Evolutionary conservation across 73 alveolate genomes (phyloP), one percentile per base, ranked within the genome.

Genomic region (Halteria grandinella): DNA sequence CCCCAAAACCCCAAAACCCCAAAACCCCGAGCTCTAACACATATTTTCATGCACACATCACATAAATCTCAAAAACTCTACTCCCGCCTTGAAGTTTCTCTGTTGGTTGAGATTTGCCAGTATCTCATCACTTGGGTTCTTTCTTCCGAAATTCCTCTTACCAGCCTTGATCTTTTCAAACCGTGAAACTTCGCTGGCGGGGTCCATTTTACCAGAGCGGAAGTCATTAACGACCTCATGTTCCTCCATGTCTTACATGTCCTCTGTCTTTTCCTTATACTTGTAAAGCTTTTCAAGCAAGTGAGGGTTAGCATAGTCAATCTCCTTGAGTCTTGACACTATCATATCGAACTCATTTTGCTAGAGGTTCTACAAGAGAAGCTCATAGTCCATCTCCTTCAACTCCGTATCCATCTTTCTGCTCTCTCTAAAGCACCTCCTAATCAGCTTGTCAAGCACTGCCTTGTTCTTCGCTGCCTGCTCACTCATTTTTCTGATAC

Each of bases 141-240:
- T 71, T 31, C 47, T 66, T 8, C 80, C 80, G 8, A 66, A 49
- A 12, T 45, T 55, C 57, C 55, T 80, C 39, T 70, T 79, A 50
- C 64, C 44, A 48, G 41, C 39, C 20, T 58, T 75, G 34, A 58
- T 53, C 50, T 40, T 80, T 59, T 80, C 91, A 27, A 66, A 58
- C 40, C 34, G 17, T 12, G 91, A 85, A 14, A 70, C 91, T 25
- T 80, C 91, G 18, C 91, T 32, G 4, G 79, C 51, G 18, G 91
- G 91, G 34, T 80, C 91, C 91, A 80, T 80, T 24, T 51, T 37
- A n/a, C 91, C 91, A 27, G 81, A 53, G 27, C 80, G 34, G 55
- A 70, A 80, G 52, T 80, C 91, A 24, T 70, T 52, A 15, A 40
- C 41, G n/a, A 80, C 85, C 34, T 69, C 84, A 39, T 80, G 36